Base-by-base conservation (phyloP, 2,329 filamentous ascomycete genomes). In the Cadophora sp. region DNA sequence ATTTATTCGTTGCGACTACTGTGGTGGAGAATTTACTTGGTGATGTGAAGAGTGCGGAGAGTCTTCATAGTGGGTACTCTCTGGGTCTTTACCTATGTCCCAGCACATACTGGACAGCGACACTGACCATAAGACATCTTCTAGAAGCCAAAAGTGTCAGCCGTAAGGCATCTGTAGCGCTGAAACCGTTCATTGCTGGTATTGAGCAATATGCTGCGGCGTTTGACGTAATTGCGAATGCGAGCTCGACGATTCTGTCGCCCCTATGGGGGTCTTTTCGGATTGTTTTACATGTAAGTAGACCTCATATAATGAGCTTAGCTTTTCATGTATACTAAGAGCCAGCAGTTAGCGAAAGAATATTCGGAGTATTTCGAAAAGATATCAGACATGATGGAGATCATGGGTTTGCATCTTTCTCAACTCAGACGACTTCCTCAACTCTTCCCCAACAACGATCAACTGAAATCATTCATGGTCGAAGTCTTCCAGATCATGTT, bases 401-500 rank as follows among this genome's bases (percentile, higher is more conserved):
- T 53, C 46, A 53, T 53, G 60, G 60, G 60, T 19, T 19, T 62
- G 6, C 27, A 62, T 37, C 27, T 62, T 1, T 62, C 40, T 19
- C 60, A 62, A 29, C 60, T 62, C 14, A 48, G 60, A 51, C 43
- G 60, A 3, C 19, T 53, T 3, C 59, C 59, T 46, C 59, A 50
- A 29, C 59, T 62, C 24, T 62, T 62, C 16, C 40, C 59, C 16
- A 46, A 62, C 7, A 62, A 62, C 16, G 40, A 62, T 19, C 59
- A 62, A 19, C 37, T 62, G 19, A 62, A 46, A 31, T 29, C 40
- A 11, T 62, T 62, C 37, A 62, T 62, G 59, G 59, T 62, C 12
- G 59, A 62, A n/a, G 59, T 62, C 40, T 62, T 62, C 40, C 59
- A 62, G 14, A 50, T 62, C 16, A 62, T 62, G 59, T 62, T 62